Conservation (phyloP, 352 stramenopile genomes). For the Phytophthora fragariae region DNA sequence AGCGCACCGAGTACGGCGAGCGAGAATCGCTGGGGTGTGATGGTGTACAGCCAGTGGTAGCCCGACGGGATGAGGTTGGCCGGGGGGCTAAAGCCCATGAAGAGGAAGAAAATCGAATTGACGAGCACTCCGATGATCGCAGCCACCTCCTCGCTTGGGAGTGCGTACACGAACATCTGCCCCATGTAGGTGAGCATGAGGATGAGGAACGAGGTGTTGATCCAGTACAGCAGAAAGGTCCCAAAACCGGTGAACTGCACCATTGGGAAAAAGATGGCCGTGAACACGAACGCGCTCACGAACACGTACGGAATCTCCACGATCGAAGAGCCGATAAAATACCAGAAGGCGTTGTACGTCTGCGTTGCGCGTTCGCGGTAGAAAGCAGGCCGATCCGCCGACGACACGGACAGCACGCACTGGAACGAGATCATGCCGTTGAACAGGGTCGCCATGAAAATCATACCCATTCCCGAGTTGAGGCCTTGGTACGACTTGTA, state of each 20-base stretch:
- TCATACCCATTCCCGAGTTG: constrained; percentile 76
- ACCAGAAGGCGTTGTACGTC: constrained; percentile 83
- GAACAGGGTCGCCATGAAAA: constrained; percentile 89
- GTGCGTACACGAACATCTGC: constrained; percentile 39
- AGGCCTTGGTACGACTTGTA: constrained; percentile 57
- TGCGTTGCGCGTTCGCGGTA: constrained; percentile 82
- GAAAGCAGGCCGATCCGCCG: constrained; percentile 84
- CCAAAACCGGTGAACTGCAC: constrained; percentile 46
- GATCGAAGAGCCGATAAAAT: constrained; percentile 69
- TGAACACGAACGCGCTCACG: constrained; percentile 45
- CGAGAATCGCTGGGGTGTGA: constrained; percentile 42
- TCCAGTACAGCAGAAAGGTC: constrained; percentile 42
- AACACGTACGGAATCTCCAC: constrained; percentile 73
- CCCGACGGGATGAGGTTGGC: constrained; percentile 39
- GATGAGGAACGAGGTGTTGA: constrained; percentile 41
- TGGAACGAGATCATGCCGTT: constrained; percentile 84
- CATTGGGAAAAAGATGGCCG: constrained; percentile 48
- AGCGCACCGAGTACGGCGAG: constrained; percentile 39
- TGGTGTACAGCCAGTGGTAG: constrained; percentile 51
- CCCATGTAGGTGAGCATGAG: constrained; percentile 46
- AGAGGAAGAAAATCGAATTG: constrained; percentile 48
- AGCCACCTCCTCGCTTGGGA: constrained; percentile 40
- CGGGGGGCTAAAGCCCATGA: constrained; percentile 46
- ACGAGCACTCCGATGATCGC: constrained; percentile 37
- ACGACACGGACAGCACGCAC: constrained; percentile 73